Conservation (phyloP, 345 rosid genomes). For the Physaria fendleri region DNA sequence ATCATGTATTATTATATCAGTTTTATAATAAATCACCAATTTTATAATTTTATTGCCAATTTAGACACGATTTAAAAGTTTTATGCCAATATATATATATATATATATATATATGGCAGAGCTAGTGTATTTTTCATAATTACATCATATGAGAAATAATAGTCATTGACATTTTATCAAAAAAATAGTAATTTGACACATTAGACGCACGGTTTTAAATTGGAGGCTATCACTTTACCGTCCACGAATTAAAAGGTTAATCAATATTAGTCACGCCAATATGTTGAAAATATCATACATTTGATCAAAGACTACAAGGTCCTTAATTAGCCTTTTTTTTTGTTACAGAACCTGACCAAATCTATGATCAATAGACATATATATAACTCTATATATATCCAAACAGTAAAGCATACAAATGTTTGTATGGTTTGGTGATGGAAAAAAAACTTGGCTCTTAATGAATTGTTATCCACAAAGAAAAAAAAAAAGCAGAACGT, state of each 20-base stretch:
- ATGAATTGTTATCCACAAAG: not conserved
- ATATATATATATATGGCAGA: too few species aligned
- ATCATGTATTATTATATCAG: too few species aligned
- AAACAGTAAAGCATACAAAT: not conserved
- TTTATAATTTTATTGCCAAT: too few species aligned
- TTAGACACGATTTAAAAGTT: too few species aligned
- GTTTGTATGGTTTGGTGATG: not conserved
- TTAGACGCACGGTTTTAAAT: conserved; percentile 23
- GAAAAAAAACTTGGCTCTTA: not conserved
- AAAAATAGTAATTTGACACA: conserved; percentile 21
- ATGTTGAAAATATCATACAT: conserved; percentile 9
- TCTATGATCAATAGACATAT: not conserved
- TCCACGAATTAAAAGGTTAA: conserved; percentile 29
- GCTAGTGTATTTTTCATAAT: too few species aligned
- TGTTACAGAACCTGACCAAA: not conserved
- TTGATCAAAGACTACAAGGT: conserved; percentile 8
- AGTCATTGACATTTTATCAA: too few species aligned
- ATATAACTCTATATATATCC: not conserved
- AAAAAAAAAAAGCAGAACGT: not conserved
- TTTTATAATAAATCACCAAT: too few species aligned
- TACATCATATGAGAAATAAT: too few species aligned
- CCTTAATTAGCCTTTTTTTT: not conserved
- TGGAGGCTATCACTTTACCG: conserved; percentile 30
- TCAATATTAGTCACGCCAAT: conserved; percentile 15
- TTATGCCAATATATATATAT: too few species aligned